These are phyloP conservation scores for Termitomyces sp. DNA, from an alignment of 768 basidiomycete species.

Conservation along the genomic window DNA sequence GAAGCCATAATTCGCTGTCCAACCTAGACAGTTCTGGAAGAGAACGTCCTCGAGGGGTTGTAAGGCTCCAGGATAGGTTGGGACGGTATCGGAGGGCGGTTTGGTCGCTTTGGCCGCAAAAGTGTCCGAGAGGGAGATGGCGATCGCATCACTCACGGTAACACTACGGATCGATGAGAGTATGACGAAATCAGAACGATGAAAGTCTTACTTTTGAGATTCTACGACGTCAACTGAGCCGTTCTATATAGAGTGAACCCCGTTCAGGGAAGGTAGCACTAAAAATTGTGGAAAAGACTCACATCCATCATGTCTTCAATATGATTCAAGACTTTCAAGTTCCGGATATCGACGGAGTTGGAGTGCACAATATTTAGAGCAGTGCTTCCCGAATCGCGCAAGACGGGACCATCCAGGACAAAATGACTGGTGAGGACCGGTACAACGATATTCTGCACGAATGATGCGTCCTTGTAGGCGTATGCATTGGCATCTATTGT, in stretches of 20 bases:
- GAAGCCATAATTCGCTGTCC: conserved; percentile 15
- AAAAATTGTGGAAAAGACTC: not conserved
- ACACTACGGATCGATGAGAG: conserved; percentile 4
- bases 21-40: conserved; percentile 11
- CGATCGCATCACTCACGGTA: conserved; percentile 8
- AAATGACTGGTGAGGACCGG: conserved; percentile 13
- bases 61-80: conserved; percentile 7
- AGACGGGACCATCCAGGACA: conserved; percentile 10
- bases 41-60: conserved; percentile 6
- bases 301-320: conserved; percentile 11
- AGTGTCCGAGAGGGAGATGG: conserved; percentile 9
- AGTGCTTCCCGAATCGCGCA: conserved; percentile 11
- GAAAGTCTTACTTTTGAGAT: conserved; percentile 12
- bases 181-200: not conserved
- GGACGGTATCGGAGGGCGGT: not conserved
- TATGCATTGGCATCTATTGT: conserved; percentile 13
- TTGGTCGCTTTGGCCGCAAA: conserved; percentile 13
- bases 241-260: conserved; percentile 4
- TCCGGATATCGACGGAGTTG: conserved; percentile 4
- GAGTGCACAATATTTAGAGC: conserved; percentile 13
- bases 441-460: conserved; percentile 8
- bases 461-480: conserved; percentile 3
- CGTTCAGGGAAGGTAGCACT: not conserved
- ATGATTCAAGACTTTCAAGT: conserved; percentile 13
- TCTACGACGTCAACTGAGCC: conserved; percentile 11